These are phyloP conservation scores for Xylariaceae sp. DNA, from an alignment of 2,329 filamentous ascomycete species.

Conservation along the genomic window DNA sequence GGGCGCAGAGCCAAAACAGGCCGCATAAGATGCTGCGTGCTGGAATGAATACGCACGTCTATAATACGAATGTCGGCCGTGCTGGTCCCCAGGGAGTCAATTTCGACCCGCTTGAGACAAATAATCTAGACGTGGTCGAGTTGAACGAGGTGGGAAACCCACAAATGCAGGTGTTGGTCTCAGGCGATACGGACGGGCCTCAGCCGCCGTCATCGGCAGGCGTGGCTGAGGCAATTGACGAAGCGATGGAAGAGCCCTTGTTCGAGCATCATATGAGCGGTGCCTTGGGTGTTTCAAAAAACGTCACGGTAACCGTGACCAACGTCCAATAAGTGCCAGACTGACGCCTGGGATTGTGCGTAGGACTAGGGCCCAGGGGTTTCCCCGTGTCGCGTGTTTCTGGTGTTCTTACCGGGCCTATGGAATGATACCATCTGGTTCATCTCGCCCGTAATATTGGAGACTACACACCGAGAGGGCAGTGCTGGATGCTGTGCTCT, in stretches of 20 bases:
- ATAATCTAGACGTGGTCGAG: constrained; percentile 18
- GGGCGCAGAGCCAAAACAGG: neutral
- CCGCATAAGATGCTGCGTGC: neutral
- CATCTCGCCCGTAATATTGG: too few species aligned
- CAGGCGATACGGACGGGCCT: constrained; percentile 7
- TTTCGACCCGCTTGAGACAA: constrained; percentile 14
- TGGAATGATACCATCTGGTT: too few species aligned
- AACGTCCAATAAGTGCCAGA: constrained; percentile 8
- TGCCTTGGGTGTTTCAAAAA: constrained; percentile 20
- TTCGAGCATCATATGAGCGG: constrained; percentile 1
- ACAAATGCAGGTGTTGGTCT: constrained; percentile 14
- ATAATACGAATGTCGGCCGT: constrained; percentile 14
- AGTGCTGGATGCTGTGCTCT: too few species aligned
- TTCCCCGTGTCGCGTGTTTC: neutral
- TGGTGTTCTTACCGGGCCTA: neutral
- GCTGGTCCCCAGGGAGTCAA: constrained; percentile 11
- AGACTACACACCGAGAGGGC: too few species aligned
- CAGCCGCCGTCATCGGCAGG: constrained; percentile 8
- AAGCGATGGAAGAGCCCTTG: constrained; percentile 6
- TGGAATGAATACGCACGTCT: constrained; percentile 7
- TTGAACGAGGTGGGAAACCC: constrained; percentile 11
- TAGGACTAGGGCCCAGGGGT: neutral
- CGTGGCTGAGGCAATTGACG: constrained; percentile 14
- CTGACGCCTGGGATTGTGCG: neutral
- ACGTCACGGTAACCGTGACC: constrained; percentile 19